Evolutionary conservation across 345 rosid genomes (phyloP).

Genomic region (Pugionium cornutum): DNA sequence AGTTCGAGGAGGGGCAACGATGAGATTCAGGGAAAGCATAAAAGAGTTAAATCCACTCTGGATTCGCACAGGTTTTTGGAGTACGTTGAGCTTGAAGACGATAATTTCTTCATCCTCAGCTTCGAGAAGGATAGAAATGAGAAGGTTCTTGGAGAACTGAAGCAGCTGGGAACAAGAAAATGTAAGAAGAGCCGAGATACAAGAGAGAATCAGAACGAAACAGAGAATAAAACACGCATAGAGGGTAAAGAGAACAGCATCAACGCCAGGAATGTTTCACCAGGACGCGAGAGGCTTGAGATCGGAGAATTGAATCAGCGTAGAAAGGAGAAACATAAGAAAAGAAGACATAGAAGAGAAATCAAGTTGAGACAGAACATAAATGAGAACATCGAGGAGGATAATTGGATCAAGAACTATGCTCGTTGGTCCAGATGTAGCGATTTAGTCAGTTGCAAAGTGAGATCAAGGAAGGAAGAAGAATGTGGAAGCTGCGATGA

Average conservation of each 20-base stretch:
- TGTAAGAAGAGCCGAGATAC: slow-evolving; percentile 25
- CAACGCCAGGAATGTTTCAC: slow-evolving; percentile 13
- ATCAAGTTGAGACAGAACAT: slow-evolving; percentile 30
- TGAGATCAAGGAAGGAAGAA: slow-evolving; percentile 37
- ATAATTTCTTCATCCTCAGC: slow-evolving; percentile 61
- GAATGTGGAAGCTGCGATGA: slow-evolving; percentile 58
- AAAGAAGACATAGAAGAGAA: slow-evolving; percentile 28
- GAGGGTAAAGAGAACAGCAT: slow-evolving; percentile 20
- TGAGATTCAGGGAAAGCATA: slow-evolving; percentile 35
- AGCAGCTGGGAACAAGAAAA: slow-evolving; percentile 22
- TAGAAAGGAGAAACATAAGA: slow-evolving; percentile 37
- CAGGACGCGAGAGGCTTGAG: not conserved
- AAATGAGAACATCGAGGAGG: slow-evolving; percentile 2
- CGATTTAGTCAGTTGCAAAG: slow-evolving; percentile 23
- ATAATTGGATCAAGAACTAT: not conserved
- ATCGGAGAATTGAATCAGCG: slow-evolving; percentile 32
- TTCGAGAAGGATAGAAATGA: slow-evolving; percentile 46
- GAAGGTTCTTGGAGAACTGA: slow-evolving; percentile 30
- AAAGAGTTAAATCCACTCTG: slow-evolving; percentile 46
- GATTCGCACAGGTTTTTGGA: slow-evolving; percentile 42
- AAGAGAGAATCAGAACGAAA: slow-evolving; percentile 13
- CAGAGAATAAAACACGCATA: slow-evolving; percentile 9
- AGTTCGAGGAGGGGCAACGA: slow-evolving; percentile 26
- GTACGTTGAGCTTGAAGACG: slow-evolving; percentile 65
- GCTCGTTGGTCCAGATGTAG: slow-evolving; percentile 6